phyloP scores from a whole-genome alignment of 2,329 filamentous ascomycete species.

The Herpotrichia juniperi region DNA sequence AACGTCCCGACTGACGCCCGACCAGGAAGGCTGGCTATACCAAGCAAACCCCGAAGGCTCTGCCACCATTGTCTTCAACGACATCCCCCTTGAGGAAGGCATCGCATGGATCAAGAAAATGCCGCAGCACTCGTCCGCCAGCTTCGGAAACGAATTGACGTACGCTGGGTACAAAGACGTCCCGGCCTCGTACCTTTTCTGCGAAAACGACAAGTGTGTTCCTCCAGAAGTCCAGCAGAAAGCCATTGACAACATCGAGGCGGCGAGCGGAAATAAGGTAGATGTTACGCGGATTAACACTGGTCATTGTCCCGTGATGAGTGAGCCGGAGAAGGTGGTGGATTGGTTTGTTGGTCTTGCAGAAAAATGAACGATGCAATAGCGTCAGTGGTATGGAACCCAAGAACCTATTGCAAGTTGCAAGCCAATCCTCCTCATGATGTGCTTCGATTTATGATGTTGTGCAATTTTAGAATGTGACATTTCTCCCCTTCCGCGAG shows the following conservation, averaged over 20 bases:
- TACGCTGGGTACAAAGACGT: slow-evolving; percentile 51
- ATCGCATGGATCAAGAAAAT: slow-evolving; percentile 19
- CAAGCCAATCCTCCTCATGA: background rate
- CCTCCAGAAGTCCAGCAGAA: slow-evolving; percentile 36
- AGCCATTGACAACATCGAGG: slow-evolving; percentile 45
- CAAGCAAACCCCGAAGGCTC: slow-evolving; percentile 10
- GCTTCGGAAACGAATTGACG: slow-evolving; percentile 43
- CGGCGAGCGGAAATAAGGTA: slow-evolving; percentile 44
- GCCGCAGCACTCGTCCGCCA: slow-evolving; percentile 39
- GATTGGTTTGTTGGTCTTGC: slow-evolving; percentile 29
- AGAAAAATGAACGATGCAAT: slow-evolving; percentile 6
- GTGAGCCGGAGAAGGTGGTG: slow-evolving; percentile 29
- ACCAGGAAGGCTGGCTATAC: slow-evolving; percentile 17
- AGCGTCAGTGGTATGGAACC: background rate
- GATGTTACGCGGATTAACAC: slow-evolving; percentile 45
- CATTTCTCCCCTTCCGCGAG: background rate
- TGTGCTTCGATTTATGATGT: background rate
- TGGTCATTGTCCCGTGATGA: slow-evolving; percentile 43
- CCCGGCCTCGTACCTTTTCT: slow-evolving; percentile 49
- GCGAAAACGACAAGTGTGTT: slow-evolving; percentile 45
- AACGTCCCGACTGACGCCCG: background rate
- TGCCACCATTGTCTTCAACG: slow-evolving; percentile 21
- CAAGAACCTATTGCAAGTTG: too few relatives aligned
- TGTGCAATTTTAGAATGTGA: background rate
- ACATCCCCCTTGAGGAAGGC: slow-evolving; percentile 19